phyloP scores from a whole-genome alignment of 2,329 filamentous ascomycete species.

The Dryadomyces quercivorus region DNA sequence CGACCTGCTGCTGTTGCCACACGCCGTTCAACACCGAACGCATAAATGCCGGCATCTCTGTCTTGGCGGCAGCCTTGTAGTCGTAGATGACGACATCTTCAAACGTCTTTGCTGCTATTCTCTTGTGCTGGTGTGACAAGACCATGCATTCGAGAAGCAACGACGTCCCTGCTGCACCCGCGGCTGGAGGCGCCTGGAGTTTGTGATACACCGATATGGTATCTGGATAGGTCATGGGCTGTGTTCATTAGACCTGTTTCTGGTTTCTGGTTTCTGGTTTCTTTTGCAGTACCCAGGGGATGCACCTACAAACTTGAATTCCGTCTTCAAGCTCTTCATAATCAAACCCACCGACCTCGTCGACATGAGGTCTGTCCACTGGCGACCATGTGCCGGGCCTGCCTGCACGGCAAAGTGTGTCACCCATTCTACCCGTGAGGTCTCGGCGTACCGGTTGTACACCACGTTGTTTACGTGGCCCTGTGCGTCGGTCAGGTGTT shows the following conservation, averaged over 20 bases:
- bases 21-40: conserved; percentile 22
- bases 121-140: conserved; percentile 61
- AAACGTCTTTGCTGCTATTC: conserved; percentile 58
- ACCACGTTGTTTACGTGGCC: conserved; percentile 80
- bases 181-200: conserved; percentile 41
- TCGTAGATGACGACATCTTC: conserved; percentile 78
- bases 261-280: neutral
- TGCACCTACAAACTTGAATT: conserved; percentile 67
- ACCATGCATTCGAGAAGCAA: conserved; percentile 52
- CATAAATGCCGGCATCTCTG: conserved; percentile 29
- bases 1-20: conserved; percentile 39
- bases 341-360: conserved; percentile 61
- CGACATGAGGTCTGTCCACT: conserved; percentile 60
- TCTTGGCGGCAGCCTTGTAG: conserved; percentile 25
- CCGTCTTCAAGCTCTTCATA: conserved; percentile 63
- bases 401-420: conserved; percentile 52
- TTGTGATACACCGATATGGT: conserved; percentile 75
- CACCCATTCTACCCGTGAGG: conserved; percentile 67
- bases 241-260: neutral
- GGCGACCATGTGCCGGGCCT: conserved; percentile 45
- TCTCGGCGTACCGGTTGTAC: conserved; percentile 76
- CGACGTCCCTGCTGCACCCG: conserved; percentile 30
- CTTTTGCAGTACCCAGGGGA: neutral
- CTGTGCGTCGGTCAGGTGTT: conserved; percentile 17
- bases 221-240: conserved; percentile 80